Evolutionary conservation across 139 green algal species (phyloP).

Genomic region (Closterium sp.): DNA sequence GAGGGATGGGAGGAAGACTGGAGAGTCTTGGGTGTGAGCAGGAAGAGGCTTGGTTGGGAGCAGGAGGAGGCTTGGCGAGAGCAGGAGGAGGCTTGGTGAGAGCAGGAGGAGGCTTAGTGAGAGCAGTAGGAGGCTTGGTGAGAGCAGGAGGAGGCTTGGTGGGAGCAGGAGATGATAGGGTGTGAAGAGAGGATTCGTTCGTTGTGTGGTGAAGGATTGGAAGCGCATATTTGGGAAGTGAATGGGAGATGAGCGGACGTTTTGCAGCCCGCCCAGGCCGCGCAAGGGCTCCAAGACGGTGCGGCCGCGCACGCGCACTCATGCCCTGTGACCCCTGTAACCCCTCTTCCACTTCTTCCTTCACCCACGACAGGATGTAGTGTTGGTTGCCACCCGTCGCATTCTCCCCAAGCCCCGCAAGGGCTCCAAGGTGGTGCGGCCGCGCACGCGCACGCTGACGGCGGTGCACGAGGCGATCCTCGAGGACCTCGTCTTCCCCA

Average conservation of each 20-base stretch:
- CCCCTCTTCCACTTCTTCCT: background rate
- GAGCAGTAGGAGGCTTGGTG: background rate
- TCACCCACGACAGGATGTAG: slow-evolving; percentile 71
- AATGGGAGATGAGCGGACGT: no score
- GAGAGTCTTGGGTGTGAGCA: no score
- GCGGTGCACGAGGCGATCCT: slow-evolving; percentile 90
- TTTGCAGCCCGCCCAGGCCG: slow-evolving; percentile 81
- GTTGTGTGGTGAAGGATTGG: no score
- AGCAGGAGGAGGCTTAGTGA: background rate
- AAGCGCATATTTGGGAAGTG: no score
- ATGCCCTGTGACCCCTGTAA: no score
- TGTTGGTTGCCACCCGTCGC: slow-evolving; percentile 90
- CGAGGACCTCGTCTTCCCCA: slow-evolving; percentile 96
- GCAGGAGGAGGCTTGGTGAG: no score
- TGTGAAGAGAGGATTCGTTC: no score
- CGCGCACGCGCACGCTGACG: slow-evolving; percentile 90
- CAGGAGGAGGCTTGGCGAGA: no score
- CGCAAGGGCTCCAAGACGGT: slow-evolving; percentile 64
- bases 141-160: background rate
- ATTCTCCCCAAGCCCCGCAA: slow-evolving; percentile 83
- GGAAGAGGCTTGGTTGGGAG: no score
- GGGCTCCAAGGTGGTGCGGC: slow-evolving; percentile 67
- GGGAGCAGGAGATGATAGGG: no score
- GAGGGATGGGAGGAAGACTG: no score
- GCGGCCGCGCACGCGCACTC: slow-evolving; percentile 83